Base-by-base conservation (phyloP, 805 yeast species). In the Maudiozyma turicensis region DNA sequence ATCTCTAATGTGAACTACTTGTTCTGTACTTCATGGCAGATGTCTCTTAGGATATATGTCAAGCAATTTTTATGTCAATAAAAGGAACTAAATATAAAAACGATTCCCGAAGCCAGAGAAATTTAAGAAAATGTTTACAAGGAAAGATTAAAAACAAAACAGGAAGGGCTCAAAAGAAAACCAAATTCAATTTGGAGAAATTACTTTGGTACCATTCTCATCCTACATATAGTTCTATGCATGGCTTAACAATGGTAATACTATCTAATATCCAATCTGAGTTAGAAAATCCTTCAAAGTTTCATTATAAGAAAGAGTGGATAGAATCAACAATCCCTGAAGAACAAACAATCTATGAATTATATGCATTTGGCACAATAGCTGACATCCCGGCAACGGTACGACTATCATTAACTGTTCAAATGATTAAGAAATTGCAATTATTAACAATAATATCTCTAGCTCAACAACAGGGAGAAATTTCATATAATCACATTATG, bases 261-360 rank as follows among this genome's bases (percentile, higher is more conserved):
- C 42, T 30, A 20, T 10, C 14, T n/a, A 10, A 28, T 5, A 10
- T 40, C 26, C 32, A 13, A 10, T 7, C 14, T 28, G 14, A 37
- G 40, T 46, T 62, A 20, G 65, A 63, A 44, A 55, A 56, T 35
- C 58, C 57, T 0, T 15, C 44, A 5, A 49, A 32, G n/a, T 52
- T 52, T 14, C 59, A 60, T 44, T 65, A 56, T 49, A 64, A 63
- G 44, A 47, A 53, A 13, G 44, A 52, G 28, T 65, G 69, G 69
- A 40, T 60, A 5, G 42, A 45, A 3, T 48, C 56, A 8, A 29
- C 31, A 1, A 47, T 44, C 29, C 42, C 14, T 2, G 39, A 45
- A 10, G 52, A 51, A 20, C 43, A 43, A 13, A n/a, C 47, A 15
- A 10, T 60, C 11, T 48, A 61, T 26, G 68, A 63, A 40, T 45